Percentiles rank a stretch among this genome's conserved stretches.
phyloP scores from a whole-genome alignment of 345 rosid species.

The Passiflora organensis region DNA sequence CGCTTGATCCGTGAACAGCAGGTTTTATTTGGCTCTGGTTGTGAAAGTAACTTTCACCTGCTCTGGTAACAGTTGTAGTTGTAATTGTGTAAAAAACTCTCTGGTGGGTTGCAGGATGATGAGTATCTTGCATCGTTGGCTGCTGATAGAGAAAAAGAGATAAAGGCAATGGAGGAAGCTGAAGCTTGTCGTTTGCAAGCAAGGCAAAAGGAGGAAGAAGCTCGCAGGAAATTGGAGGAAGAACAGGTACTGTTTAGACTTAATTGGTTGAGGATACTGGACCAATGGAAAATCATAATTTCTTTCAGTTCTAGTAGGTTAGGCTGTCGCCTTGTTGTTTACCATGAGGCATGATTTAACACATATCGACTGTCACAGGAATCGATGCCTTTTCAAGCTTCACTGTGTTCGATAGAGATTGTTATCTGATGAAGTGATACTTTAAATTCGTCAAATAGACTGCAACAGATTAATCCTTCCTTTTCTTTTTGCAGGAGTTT shows the following conservation, averaged over 20 bases:
- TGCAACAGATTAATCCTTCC: too few relatives aligned
- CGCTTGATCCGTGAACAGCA: constrained; percentile 96
- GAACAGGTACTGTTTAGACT: constrained; percentile 50
- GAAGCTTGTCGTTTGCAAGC: constrained; percentile 67
- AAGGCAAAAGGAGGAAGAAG: constrained; percentile 66
- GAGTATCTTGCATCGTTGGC: constrained; percentile 92
- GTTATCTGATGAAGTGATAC: too few relatives aligned
- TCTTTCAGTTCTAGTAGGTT: too few relatives aligned
- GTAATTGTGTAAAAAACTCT: background rate
- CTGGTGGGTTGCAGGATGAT: constrained; percentile 66
- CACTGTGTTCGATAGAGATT: too few relatives aligned
- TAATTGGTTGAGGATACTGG: background rate
- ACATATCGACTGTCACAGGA: too few relatives aligned
- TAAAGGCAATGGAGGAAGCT: constrained; percentile 78
- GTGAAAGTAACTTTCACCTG: background rate
- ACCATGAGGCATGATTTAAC: too few relatives aligned
- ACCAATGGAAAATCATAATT: background rate
- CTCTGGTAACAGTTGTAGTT: background rate
- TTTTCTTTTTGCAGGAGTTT: constrained; percentile 83
- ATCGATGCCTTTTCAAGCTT: too few relatives aligned
- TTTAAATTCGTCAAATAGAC: too few relatives aligned
- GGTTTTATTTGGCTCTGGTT: constrained; percentile 32
- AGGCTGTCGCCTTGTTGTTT: too few relatives aligned
- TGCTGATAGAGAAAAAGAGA: constrained; percentile 93
- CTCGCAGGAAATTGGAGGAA: constrained; percentile 69